phyloP scores from a whole-genome alignment of 257 asterid genomes.

The Rubia yunnanensis region DNA sequence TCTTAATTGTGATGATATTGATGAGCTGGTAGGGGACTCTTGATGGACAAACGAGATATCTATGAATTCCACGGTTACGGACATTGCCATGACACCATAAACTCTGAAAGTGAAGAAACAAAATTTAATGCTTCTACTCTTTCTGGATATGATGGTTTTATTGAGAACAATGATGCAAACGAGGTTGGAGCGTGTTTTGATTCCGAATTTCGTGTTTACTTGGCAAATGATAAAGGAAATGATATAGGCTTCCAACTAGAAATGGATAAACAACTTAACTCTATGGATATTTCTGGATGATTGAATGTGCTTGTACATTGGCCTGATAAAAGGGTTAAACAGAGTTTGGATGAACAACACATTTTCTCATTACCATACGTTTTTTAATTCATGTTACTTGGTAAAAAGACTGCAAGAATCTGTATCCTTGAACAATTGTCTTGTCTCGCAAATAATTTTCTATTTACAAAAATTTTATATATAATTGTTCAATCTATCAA shows the following conservation, averaged over 20 bases:
- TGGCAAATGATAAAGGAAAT: conserved; percentile 57
- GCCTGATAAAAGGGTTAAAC: conserved; percentile 53
- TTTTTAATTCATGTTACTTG: conserved; percentile 56
- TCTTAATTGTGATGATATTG: too few species aligned
- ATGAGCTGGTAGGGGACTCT: too few species aligned
- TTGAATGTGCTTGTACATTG: conserved; percentile 61
- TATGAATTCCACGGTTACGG: too few species aligned
- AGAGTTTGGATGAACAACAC: conserved; percentile 35
- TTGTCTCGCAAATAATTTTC: too few species aligned
- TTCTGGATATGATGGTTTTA: too few species aligned
- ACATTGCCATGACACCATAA: too few species aligned
- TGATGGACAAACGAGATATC: too few species aligned
- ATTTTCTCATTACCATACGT: conserved; percentile 61
- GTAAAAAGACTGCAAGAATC: conserved; percentile 65
- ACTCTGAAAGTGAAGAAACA: too few species aligned
- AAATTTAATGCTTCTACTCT: too few species aligned
- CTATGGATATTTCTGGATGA: conserved; percentile 32
- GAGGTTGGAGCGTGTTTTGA: conserved; percentile 29
- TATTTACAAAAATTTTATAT: too few species aligned
- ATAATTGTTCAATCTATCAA: too few species aligned
- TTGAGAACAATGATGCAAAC: too few species aligned
- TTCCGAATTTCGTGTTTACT: conserved; percentile 43
- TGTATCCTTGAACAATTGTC: conserved; percentile 80
- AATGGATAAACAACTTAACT: conserved; percentile 44
- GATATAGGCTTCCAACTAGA: conserved; percentile 36